Conservation (phyloP, 345 rosid genomes). For the Rhodamnia argentea region DNA sequence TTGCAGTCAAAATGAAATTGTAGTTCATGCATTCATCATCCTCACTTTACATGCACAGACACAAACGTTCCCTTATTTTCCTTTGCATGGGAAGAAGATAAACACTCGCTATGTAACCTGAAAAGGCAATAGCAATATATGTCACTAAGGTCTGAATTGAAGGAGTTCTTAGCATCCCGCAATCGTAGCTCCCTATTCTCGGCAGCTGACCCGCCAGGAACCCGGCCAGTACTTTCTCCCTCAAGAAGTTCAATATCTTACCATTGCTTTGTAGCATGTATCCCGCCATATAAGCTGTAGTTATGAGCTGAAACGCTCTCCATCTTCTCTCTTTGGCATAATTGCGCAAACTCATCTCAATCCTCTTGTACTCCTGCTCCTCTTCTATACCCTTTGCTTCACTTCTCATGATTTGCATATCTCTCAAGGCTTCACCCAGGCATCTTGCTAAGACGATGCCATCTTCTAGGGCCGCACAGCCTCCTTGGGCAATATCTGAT, state of each 20-base stretch:
- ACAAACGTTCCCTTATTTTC: neutral
- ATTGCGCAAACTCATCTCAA: slow-evolving; percentile 16
- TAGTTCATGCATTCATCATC: neutral
- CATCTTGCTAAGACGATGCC: slow-evolving; percentile 55
- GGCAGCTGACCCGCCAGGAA: neutral
- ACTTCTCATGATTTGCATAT: neutral
- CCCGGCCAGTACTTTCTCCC: slow-evolving; percentile 1
- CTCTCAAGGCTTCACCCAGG: slow-evolving; percentile 28
- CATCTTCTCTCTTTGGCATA: slow-evolving; percentile 29
- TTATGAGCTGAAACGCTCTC: slow-evolving; percentile 25
- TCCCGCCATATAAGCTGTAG: slow-evolving; percentile 20
- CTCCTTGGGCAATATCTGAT: slow-evolving; percentile 66
- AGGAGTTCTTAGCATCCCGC: slow-evolving; percentile 10
- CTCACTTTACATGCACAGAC: neutral
- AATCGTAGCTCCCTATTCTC: slow-evolving; percentile 14
- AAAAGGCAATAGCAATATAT: neutral
- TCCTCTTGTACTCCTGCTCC: slow-evolving; percentile 3
- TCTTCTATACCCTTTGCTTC: neutral
- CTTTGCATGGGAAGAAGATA: neutral
- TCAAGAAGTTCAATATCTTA: slow-evolving; percentile 7
- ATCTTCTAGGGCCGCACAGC: slow-evolving; percentile 57
- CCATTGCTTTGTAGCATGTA: slow-evolving; percentile 12
- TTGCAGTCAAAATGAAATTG: neutral
- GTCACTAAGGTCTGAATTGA: neutral
- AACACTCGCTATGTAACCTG: neutral